Evolutionary conservation across 345 rosid genomes (phyloP).

Genomic region (Acer negundo): DNA sequence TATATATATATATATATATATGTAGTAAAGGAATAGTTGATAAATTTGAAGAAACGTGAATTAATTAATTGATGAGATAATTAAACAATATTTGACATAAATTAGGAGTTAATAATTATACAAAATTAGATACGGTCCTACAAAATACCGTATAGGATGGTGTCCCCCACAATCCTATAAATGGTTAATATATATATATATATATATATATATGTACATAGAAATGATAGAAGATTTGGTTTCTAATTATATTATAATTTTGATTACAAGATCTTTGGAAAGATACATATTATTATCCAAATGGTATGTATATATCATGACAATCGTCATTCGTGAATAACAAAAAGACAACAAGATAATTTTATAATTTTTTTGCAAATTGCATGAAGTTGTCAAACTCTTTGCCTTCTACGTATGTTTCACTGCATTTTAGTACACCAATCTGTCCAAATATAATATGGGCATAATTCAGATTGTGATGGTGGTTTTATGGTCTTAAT

Average conservation of each 20-base stretch:
- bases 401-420: constrained; percentile 1
- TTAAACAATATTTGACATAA: too few species aligned
- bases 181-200: background rate
- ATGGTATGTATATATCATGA: background rate
- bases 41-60: too few species aligned
- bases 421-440: background rate
- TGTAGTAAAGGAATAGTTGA: too few species aligned
- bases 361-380: background rate
- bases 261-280: background rate
- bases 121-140: background rate
- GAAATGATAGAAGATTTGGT: background rate
- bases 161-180: background rate
- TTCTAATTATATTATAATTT: background rate
- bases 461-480: background rate
- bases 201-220: too few species aligned
- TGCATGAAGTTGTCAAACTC: constrained; percentile 3
- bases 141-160: background rate
- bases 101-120: background rate
- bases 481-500: background rate
- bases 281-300: constrained; percentile 11
- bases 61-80: too few species aligned
- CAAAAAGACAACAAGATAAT: background rate
- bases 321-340: background rate
- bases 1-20: too few species aligned
- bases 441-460: background rate